phyloP scores from a whole-genome alignment of 108 stramenopile species.

The Parmales sp. region DNA sequence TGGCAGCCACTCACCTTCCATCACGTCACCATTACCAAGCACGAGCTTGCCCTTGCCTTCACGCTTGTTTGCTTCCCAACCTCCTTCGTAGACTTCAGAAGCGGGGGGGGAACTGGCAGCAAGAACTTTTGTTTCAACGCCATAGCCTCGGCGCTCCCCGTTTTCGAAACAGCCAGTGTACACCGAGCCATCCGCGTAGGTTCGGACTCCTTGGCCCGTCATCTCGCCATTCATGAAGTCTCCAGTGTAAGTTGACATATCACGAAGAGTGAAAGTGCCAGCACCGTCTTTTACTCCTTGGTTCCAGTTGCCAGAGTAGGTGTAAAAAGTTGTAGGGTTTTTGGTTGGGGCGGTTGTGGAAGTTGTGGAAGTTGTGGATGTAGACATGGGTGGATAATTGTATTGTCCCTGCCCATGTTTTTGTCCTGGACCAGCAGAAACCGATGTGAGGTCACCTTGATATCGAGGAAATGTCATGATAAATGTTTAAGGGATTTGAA shows the following conservation, averaged over 20 bases:
- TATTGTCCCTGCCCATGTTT: too few species aligned
- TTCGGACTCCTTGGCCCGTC: neutral
- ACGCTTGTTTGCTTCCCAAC: neutral
- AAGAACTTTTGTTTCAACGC: constrained; percentile 4
- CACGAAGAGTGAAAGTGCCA: neutral
- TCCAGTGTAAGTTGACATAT: neutral
- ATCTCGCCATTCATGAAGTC: constrained; percentile 1
- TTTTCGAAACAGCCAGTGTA: neutral
- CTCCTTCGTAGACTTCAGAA: constrained; percentile 1
- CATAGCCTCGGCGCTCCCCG: constrained; percentile 2
- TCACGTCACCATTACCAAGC: too few species aligned
- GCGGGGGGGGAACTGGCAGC: neutral
- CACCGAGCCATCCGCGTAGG: neutral
- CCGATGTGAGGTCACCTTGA: too few species aligned
- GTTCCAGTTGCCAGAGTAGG: neutral
- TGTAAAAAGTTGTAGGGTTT: neutral
- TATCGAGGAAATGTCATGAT: too few species aligned
- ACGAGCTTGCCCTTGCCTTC: constrained; percentile 9
- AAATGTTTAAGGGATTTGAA: too few species aligned
- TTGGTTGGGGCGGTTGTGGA: too few species aligned
- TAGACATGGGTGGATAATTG: too few species aligned
- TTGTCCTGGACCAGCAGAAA: too few species aligned
- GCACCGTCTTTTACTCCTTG: constrained; percentile 2
- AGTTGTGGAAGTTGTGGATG: too few species aligned
- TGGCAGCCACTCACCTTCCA: too few species aligned